phyloP scores from a whole-genome alignment of 257 asterid genomes.

The Plantago elongata region DNA sequence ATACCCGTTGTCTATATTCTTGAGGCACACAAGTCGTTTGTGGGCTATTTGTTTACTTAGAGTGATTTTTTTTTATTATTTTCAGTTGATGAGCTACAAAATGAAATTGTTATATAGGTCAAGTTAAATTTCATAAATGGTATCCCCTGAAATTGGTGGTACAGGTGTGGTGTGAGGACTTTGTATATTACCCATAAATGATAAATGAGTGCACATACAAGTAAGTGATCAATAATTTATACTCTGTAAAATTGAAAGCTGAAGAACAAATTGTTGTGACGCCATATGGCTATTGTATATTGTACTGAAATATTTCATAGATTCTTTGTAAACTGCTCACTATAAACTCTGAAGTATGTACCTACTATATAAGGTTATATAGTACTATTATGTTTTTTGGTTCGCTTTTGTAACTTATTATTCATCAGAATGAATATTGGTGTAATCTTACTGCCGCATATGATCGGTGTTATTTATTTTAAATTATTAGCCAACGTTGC shows the following conservation, averaged over 20 bases:
- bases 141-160: constrained; percentile 11
- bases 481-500: too few species aligned
- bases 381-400: too few species aligned
- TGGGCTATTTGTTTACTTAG: constrained; percentile 12
- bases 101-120: constrained; percentile 4
- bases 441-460: too few species aligned
- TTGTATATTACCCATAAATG: constrained; percentile 11
- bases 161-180: constrained; percentile 21
- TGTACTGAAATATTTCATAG: neutral
- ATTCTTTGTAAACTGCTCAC: constrained; percentile 3
- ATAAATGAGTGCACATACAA: too few species aligned
- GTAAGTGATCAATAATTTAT: neutral
- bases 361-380: too few species aligned
- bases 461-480: too few species aligned
- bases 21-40: constrained; percentile 13
- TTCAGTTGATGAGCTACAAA: constrained; percentile 16
- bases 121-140: constrained; percentile 11
- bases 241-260: neutral
- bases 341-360: too few species aligned
- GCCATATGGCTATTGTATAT: too few species aligned
- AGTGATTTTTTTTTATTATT: neutral
- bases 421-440: too few species aligned
- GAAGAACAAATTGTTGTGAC: too few species aligned
- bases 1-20: neutral
- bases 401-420: too few species aligned